These are phyloP conservation scores for Monascus purpureus DNA, from an alignment of 495 filamentous ascomycete genomes.

Conservation along the genomic window DNA sequence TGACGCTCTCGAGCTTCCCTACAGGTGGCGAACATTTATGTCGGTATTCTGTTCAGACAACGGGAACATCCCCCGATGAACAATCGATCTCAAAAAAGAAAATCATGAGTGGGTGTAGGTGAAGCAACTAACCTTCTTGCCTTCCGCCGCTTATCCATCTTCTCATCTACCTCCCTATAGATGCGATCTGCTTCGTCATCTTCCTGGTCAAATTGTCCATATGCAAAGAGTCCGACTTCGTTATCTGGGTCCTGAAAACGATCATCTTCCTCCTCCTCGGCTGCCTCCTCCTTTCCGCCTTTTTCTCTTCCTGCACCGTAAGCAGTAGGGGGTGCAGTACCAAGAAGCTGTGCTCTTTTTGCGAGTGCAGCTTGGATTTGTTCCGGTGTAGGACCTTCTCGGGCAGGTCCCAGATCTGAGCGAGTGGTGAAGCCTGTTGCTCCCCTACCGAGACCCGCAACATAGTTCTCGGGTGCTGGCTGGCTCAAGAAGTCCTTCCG, in stretches of 20 bases:
- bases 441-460: conserved; percentile 92
- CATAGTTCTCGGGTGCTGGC: conserved; percentile 92
- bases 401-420: conserved; percentile 89
- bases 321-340: conserved; percentile 62
- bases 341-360: conserved; percentile 75
- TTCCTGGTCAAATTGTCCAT: conserved; percentile 85
- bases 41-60: conserved; percentile 80
- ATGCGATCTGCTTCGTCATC: conserved; percentile 96
- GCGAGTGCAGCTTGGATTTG: conserved; percentile 96
- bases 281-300: conserved; percentile 41
- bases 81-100: conserved; percentile 35
- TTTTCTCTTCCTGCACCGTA: conserved; percentile 70
- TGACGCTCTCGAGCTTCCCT: conserved; percentile 92
- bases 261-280: conserved; percentile 64
- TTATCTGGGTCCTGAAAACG: conserved; percentile 95
- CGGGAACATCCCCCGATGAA: conserved; percentile 51
- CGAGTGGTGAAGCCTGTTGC: conserved; percentile 97
- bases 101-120: conserved; percentile 8
- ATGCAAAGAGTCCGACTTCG: conserved; percentile 88
- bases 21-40: conserved; percentile 47
- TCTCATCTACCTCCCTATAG: conserved; percentile 89
- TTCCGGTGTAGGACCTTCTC: conserved; percentile 93
- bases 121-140: conserved; percentile 68
- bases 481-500: conserved; percentile 87
- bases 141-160: conserved; percentile 81